Base-by-base conservation (phyloP, 306 rosid species). In the Crotalaria pallida region DNA sequence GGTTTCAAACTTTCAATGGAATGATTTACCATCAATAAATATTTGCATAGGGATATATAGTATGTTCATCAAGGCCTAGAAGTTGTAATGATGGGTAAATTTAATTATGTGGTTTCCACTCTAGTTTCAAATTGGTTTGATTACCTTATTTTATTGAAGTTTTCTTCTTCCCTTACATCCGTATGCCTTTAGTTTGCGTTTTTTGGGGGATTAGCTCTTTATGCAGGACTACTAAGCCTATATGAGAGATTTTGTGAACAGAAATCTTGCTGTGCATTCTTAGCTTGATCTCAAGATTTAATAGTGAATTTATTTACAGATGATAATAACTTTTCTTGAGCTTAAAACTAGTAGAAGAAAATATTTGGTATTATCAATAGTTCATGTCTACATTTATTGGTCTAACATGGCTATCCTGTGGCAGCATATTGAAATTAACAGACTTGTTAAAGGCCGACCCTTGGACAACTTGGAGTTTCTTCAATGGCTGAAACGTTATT, bases 401-500 rank as follows among this genome's bases (percentile, higher is more conserved):
- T 3, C 58, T 77, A 24, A 58, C 43, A 68, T 44, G 18, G 40
- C 56, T 73, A 31, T 18, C 64, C 9, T 74, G 29, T 72, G 62
- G 52, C 89, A 94, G 98, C 97, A 83, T 85, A 77, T 94, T 74
- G 98, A 94, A 86, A 96, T 94, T 74, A 83, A 86, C 82, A 87
- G 96, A 85, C 98, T 94, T 77, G 98, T 94, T 60, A 94, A 94
- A 77, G 96, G 98, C 67, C 83, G 98, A 57, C 94, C 98, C 26
- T 75, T 94, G 85, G 98, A 94, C 80, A 94, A 94, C 84, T 81
- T 94, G 88, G 98, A 94, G 77, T 88, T 94, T 81, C 82, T 94
- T 56, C 98, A 94, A 77, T 94, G 98, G 98, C 83, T 94, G 86
- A 94, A 94, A 74, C 98, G 89, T 63, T 91, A 88, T 84, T 94